Conservation (phyloP, 805 yeast species). For the Yarrowia alimentaria region DNA sequence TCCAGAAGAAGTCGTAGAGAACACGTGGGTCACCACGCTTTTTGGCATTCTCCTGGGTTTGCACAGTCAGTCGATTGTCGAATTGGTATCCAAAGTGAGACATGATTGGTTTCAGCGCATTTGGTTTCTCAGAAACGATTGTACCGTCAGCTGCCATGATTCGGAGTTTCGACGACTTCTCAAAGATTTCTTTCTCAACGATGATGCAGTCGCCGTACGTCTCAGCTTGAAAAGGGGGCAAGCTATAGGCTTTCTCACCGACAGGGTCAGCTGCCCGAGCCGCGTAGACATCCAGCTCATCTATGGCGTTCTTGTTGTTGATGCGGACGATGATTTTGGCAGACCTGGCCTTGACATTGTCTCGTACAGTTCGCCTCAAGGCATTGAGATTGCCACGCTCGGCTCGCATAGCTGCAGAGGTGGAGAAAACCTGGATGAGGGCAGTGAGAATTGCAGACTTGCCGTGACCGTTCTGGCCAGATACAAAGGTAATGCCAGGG, state of each 20-base stretch:
- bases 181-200: slow-evolving; percentile 65
- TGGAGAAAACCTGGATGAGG: slow-evolving; percentile 71
- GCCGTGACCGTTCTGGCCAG: slow-evolving; percentile 90
- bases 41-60: slow-evolving; percentile 92
- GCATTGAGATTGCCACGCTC: slow-evolving; percentile 57
- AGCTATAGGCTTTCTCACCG: slow-evolving; percentile 18
- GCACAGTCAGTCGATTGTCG: slow-evolving; percentile 86
- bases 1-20: slow-evolving; percentile 75
- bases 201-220: slow-evolving; percentile 66
- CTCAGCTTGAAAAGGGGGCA: slow-evolving; percentile 62
- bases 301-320: slow-evolving; percentile 41
- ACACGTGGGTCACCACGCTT: slow-evolving; percentile 69
- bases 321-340: slow-evolving; percentile 66
- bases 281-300: slow-evolving; percentile 53
- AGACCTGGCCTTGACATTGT: slow-evolving; percentile 66
- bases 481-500: slow-evolving; percentile 78
- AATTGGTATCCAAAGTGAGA: slow-evolving; percentile 73
- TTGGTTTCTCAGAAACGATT: slow-evolving; percentile 58
- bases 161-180: slow-evolving; percentile 53
- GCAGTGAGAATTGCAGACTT: slow-evolving; percentile 88
- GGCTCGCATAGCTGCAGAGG: slow-evolving; percentile 84
- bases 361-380: slow-evolving; percentile 65
- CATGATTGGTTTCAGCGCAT: slow-evolving; percentile 65
- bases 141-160: slow-evolving; percentile 54
- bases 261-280: too few species aligned